Evolutionary conservation across 2,329 filamentous ascomycete genomes (phyloP), one percentile per base, ranked within the genome.

Genomic region (Cercospora sesami): DNA sequence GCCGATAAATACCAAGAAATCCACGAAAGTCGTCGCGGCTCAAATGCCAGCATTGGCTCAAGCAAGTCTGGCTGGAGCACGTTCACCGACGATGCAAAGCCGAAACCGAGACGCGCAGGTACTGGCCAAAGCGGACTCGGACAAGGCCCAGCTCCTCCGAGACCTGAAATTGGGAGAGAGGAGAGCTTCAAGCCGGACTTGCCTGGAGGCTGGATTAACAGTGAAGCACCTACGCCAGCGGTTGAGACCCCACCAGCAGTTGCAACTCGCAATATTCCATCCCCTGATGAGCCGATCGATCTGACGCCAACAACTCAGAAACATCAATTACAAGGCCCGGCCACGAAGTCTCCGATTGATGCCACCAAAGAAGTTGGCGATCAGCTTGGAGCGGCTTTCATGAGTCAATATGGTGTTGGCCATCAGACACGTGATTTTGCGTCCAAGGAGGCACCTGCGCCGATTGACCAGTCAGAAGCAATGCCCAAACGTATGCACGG

Each of bases 171-270:
- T 30, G 65, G 64, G 12, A 59, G 70, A 53, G 68, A 71, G 66
- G 69, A 74, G 64, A 69, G 72, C 42, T 86, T 86, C 71, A 79
- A 82, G 64, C 85, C 85, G 14, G 79, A 83, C 63, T 74, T 86
- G 33, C 85, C 85, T 45, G 85, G 85, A 23, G 83, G 82, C 63
- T 86, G 84, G 85, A 81, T 85, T 63, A 61, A 63, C 23, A 86
- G 84, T 33, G 83, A 80, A 68, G 79, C 80, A 2, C 81, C 81
- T 6, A 81, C 79, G 31, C 76, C 78, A 36, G 79, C 77, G 6
- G 75, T 77, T n/a, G 78, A 80, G n/a, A 74, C 69, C 26, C 75
- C 75, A 12, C 71, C 78, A 16, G 66, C 64, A 14, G 14, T 39
- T 9, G 45, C 58, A n/a, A 16, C 66, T 45, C 60, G 36, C 30